Evolutionary conservation across 257 asterid genomes (phyloP), one percentile per base, ranked within the genome.

Genomic region (Hygrophila difformis): DNA sequence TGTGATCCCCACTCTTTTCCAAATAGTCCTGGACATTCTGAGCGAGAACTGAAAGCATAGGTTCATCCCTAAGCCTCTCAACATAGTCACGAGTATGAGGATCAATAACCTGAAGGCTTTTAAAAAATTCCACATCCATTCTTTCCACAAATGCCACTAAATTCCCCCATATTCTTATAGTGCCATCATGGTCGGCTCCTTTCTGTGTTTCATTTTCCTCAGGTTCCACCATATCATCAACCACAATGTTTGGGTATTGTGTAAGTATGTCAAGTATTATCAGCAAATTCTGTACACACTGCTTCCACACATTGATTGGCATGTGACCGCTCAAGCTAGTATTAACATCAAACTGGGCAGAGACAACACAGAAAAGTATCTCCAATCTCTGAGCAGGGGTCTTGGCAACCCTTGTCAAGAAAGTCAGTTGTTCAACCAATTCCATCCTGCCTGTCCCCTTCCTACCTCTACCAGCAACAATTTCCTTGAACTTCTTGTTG

Each of bases 351-450:
- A 89, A 89, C 61, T 82, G 98, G 0, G 92, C 93, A 23, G 98
- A 89, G 17, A 89, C 71, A 51, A 86, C 94, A 44, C 94, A 70
- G 74, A 86, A 86, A 18, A 86, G 79, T 33, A 89, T 86, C 77
- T 89, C 96, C 36, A 89, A 93, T 79, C 82, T 82, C 73, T 86
- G 98, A 1, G 98, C 92, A 21, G 98, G 98, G 16, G 98, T 89
- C 73, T 82, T 86, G 8, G 98, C 92, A 53, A 82, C 94, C 58
- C 87, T 76, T 4, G 96, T 79, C 53, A 89, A 63, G 79, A 85
- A 86, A 33, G 96, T 82, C 60, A 89, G 96, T 71, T 79, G 98
- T 71, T 85, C 98, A 49, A 89, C 80, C 71, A 89, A 61, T 65
- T 89, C 98, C 41, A 77, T 70, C 58, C 77, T 85, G 31, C 94